Percentiles rank a stretch among this genome's conserved stretches.
phyloP scores from a whole-genome alignment of 805 yeast species.

The Limtongia smithiae region DNA sequence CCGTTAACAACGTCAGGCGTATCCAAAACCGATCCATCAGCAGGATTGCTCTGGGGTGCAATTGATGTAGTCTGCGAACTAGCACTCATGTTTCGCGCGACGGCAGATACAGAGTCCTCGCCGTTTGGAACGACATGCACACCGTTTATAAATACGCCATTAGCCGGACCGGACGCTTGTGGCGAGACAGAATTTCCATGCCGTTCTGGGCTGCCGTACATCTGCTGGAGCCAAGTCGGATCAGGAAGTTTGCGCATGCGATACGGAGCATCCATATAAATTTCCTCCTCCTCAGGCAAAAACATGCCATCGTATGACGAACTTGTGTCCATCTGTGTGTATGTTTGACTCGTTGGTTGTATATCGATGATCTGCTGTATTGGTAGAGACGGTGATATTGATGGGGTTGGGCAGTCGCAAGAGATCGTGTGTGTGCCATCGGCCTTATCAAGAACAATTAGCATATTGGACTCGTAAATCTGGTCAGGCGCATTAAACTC shows the following conservation, averaged over 20 bases:
- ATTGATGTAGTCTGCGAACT: background rate
- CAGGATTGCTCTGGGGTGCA: background rate
- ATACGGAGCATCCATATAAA: slow-evolving; percentile 24
- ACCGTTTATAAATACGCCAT: background rate
- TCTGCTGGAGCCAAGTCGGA: slow-evolving; percentile 17
- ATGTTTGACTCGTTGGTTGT: too few species aligned
- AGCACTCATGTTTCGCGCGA: background rate
- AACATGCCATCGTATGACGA: slow-evolving; percentile 5
- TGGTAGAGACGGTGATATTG: too few species aligned
- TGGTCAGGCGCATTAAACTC: background rate
- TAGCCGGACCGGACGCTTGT: background rate
- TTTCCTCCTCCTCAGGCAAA: slow-evolving; percentile 27
- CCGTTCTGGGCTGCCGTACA: background rate
- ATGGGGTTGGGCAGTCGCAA: too few species aligned
- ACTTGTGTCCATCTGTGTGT: background rate
- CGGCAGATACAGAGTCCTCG: background rate
- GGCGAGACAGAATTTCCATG: background rate
- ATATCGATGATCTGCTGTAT: too few species aligned
- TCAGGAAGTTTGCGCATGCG: slow-evolving; percentile 19
- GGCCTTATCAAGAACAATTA: slow-evolving; percentile 3
- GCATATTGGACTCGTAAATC: slow-evolving; percentile 10
- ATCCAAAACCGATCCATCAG: background rate
- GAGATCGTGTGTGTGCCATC: too few species aligned
- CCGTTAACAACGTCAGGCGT: background rate
- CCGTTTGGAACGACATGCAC: background rate